Percentiles rank a stretch among this genome's conserved stretches.
Evolutionary conservation across 2,329 filamentous ascomycete species (phyloP).

Genomic region (Coniochaeta sp.): DNA sequence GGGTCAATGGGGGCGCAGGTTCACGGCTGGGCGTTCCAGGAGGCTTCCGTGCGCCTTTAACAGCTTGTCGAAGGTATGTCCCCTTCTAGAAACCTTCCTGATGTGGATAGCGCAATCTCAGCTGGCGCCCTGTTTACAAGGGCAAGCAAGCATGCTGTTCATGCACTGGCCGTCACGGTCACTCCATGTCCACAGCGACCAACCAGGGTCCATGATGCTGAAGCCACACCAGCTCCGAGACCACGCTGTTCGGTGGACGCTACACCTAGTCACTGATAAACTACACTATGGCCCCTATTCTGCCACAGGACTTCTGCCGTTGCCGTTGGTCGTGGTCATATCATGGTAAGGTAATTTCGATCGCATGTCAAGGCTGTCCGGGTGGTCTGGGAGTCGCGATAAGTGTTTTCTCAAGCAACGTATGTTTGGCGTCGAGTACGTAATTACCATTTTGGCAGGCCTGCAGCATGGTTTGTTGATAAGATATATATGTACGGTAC

Average conservation of each 20-base stretch:
- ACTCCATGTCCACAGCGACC: not conserved
- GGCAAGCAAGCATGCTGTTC: not conserved
- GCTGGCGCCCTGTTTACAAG: not conserved
- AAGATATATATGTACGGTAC: not conserved
- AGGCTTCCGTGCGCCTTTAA: not conserved
- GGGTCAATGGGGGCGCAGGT: too few relatives aligned
- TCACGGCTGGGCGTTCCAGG: not conserved
- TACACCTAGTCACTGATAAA: too few relatives aligned
- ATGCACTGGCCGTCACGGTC: not conserved
- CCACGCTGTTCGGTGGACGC: not conserved
- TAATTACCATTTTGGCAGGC: not conserved
- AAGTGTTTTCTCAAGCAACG: too few relatives aligned
- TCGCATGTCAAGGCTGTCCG: too few relatives aligned
- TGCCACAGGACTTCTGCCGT: not conserved
- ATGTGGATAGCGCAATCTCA: slow-evolving; percentile 1
- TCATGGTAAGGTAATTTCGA: too few relatives aligned
- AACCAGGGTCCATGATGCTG: not conserved
- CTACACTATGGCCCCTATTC: not conserved
- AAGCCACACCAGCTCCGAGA: not conserved
- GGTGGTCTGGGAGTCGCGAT: too few relatives aligned
- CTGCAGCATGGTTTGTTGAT: not conserved
- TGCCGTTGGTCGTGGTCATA: not conserved
- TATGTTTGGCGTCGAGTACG: too few relatives aligned
- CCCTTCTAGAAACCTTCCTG: slow-evolving; percentile 3
- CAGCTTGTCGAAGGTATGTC: not conserved